Percentiles rank a stretch among this genome's conserved stretches.
phyloP scores from a whole-genome alignment of 108 stramenopile genomes.

The Fragilaria radians region DNA sequence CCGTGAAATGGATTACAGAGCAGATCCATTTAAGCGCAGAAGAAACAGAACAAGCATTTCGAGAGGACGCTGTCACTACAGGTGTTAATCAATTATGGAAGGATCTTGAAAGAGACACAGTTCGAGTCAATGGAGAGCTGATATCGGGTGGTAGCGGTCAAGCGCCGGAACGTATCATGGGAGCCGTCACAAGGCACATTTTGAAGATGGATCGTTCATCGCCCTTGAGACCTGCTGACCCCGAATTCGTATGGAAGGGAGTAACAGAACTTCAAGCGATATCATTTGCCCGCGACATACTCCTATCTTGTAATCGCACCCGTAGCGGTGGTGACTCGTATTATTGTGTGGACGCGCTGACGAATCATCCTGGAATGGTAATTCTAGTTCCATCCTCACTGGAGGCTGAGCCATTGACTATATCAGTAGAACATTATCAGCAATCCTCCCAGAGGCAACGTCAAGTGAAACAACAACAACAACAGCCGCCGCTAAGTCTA shows the following conservation, averaged over 20 bases:
- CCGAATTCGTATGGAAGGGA: not conserved
- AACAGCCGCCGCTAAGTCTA: too few relatives aligned
- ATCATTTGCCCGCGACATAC: constrained; percentile 67
- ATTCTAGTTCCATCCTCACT: constrained; percentile 62
- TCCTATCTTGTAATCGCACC: constrained; percentile 73
- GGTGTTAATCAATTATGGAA: constrained; percentile 72
- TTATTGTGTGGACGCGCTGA: constrained; percentile 72
- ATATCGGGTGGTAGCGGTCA: constrained; percentile 55
- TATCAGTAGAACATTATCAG: constrained; percentile 40
- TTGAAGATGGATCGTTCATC: constrained; percentile 31
- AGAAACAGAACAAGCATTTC: constrained; percentile 37
- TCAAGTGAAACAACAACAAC: not conserved
- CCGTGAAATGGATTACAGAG: constrained; percentile 73
- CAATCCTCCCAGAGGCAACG: not conserved
- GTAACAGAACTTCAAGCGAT: constrained; percentile 62
- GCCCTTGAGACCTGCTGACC: constrained; percentile 1
- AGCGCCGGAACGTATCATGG: constrained; percentile 70
- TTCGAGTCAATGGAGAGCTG: constrained; percentile 65
- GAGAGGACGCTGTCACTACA: constrained; percentile 37
- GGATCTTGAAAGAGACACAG: constrained; percentile 67
- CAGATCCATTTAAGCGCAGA: constrained; percentile 31
- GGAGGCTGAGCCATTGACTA: constrained; percentile 59
- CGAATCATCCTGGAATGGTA: constrained; percentile 56
- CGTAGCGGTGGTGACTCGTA: constrained; percentile 79
- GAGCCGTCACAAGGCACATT: constrained; percentile 53